Evolutionary conservation across 2,329 filamentous ascomycete species (phyloP), one percentile per base, ranked within the genome.

Genomic region (Fusarium tupiense): DNA sequence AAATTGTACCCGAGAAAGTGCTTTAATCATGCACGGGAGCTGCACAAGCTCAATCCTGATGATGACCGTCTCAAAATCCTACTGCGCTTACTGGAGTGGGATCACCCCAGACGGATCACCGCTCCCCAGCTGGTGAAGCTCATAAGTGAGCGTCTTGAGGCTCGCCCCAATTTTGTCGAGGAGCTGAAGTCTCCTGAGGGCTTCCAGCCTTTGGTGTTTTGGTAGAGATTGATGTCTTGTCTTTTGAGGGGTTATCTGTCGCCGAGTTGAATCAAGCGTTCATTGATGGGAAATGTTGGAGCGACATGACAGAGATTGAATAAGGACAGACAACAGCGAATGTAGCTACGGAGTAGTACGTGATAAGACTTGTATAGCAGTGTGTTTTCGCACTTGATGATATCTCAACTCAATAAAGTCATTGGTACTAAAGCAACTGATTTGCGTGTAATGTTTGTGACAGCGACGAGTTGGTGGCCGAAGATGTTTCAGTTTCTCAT

Each of bases 171-270:
- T 5, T 41, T 56, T 31, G 35, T 29, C 37, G 37, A 43, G 63
- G 63, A 65, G 12, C 69, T 82, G 22, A 41, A 61, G 17, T 38
- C 71, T 12, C 81, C 81, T 1, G 72, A 76, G 12, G 73, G 73
- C 3, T 80, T 81, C 46, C 43, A 63, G 29, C 64, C 75, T 1
- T 67, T 80, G 29, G 65, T 72, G 6, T 82, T 82, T 52, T 82
- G 81, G 81, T 82, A 63, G 72, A 44, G n/a, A 33, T 31, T 17
- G 19, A 2, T 37, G 1, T 31, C 13, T 22, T 38, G 22, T 38
- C 20, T 29, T 37, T 60, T 17, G 16, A 7, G 8, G 26, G 20
- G 13, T 38, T 38, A 50, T 35, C 13, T 52, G 8, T 6, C 11
- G 17, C 33, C 17, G 24, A 29, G 13, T n/a, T 60, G 43, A n/a